phyloP scores from a whole-genome alignment of 257 asterid genomes.

The Ajuga chamaepitys region DNA sequence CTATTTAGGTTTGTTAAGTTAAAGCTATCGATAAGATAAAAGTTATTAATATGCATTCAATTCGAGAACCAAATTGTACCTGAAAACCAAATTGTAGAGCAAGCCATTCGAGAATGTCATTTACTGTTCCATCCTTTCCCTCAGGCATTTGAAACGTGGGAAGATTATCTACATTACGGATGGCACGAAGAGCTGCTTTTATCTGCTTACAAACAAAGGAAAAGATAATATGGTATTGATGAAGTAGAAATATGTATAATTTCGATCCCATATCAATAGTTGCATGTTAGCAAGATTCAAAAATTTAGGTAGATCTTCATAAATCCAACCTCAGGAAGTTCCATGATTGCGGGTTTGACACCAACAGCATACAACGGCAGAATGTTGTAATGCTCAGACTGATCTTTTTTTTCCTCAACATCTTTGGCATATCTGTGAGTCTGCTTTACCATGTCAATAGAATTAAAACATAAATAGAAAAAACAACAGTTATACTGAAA shows the following conservation, averaged over 20 bases:
- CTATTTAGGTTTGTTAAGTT: neutral
- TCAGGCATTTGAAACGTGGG: slow-evolving; percentile 56
- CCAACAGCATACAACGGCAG: slow-evolving; percentile 86
- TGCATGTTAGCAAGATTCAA: neutral
- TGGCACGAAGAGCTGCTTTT: slow-evolving; percentile 72
- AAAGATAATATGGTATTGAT: slow-evolving; percentile 7
- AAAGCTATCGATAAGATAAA: neutral
- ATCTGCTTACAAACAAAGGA: slow-evolving; percentile 42
- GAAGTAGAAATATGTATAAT: neutral
- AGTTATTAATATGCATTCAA: slow-evolving; percentile 9
- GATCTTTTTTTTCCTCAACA: slow-evolving; percentile 82
- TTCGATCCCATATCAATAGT: slow-evolving; percentile 11
- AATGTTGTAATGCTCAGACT: slow-evolving; percentile 82
- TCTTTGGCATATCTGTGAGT: slow-evolving; percentile 62
- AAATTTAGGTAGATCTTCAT: slow-evolving; percentile 9
- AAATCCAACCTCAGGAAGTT: slow-evolving; percentile 77
- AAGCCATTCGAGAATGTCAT: slow-evolving; percentile 95
- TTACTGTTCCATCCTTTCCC: slow-evolving; percentile 44
- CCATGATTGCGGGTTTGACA: slow-evolving; percentile 90
- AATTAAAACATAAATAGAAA: too few relatives aligned
- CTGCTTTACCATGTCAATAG: slow-evolving; percentile 31
- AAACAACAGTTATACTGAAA: neutral
- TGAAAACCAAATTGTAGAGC: slow-evolving; percentile 89
- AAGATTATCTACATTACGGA: slow-evolving; percentile 58
- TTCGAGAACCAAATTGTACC: slow-evolving; percentile 92